Conservation (phyloP, 139 green algal genomes). For the Picochlorum sp. region DNA sequence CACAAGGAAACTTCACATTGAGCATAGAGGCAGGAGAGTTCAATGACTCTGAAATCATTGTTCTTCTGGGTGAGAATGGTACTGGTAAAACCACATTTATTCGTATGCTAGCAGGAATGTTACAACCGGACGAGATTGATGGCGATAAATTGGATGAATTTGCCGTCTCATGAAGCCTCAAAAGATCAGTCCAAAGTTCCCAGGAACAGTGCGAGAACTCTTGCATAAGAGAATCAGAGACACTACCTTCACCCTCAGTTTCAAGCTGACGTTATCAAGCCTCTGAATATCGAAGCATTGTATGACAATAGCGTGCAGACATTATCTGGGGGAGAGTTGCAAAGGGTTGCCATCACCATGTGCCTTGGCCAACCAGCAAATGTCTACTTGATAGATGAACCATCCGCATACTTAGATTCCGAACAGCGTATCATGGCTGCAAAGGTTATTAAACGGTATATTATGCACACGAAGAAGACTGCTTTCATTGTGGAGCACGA, state of each 20-base stretch:
- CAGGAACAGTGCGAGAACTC: slow-evolving; percentile 75
- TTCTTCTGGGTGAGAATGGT: slow-evolving; percentile 98
- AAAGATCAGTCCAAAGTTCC: slow-evolving; percentile 98
- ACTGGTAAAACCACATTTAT: slow-evolving; percentile 99
- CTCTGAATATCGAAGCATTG: slow-evolving; percentile 81
- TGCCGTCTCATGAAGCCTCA: slow-evolving; percentile 97
- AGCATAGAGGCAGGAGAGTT: slow-evolving; percentile 85
- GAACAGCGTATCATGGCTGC: slow-evolving; percentile 96
- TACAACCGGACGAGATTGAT: slow-evolving; percentile 47
- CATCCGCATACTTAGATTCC: slow-evolving; percentile 94
- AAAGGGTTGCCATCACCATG: slow-evolving; percentile 92
- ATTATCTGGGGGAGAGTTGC: slow-evolving; percentile 84
- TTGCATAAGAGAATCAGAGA: slow-evolving; percentile 93
- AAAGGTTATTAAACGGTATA: slow-evolving; percentile 99
- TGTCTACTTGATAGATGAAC: slow-evolving; percentile 99
- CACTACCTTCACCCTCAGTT: slow-evolving; percentile 93
- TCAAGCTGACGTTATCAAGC: slow-evolving; percentile 83
- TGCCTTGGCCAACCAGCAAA: slow-evolving; percentile 87
- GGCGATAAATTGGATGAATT: slow-evolving; percentile 70
- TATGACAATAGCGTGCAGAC: slow-evolving; percentile 94
- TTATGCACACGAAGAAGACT: slow-evolving; percentile 98
- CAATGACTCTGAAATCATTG: slow-evolving; percentile 90
- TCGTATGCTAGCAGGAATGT: slow-evolving; percentile 88
- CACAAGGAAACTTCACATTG: slow-evolving; percentile 56
- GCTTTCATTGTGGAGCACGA: slow-evolving; percentile 99